A percentile compares a stretch with the other conserved stretches of the same genome.
Evolutionary conservation across 2,329 filamentous ascomycete genomes (phyloP).

Genomic region (Xylariaceae sp.): DNA sequence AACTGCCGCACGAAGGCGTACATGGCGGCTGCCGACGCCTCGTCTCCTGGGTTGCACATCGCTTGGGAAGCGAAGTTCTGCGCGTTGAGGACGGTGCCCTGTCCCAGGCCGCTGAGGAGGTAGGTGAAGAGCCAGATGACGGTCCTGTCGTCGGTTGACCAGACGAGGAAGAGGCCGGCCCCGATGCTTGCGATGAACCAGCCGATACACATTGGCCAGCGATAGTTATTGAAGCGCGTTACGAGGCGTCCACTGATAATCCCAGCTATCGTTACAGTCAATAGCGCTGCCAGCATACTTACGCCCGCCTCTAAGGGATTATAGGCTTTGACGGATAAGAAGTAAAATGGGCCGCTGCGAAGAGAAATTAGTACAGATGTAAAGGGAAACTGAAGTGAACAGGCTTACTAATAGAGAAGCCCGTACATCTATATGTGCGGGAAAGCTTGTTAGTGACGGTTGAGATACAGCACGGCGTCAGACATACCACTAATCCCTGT

Average conservation of each 20-base stretch:
- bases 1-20: slow-evolving; percentile 46
- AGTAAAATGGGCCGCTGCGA: slow-evolving; percentile 40
- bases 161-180: slow-evolving; percentile 19
- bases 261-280: slow-evolving; percentile 35
- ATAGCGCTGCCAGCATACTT: slow-evolving; percentile 39
- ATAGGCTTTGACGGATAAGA: slow-evolving; percentile 39
- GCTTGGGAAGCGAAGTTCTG: slow-evolving; percentile 44
- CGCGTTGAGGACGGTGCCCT: slow-evolving; percentile 44
- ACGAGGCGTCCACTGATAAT: slow-evolving; percentile 34
- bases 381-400: not conserved
- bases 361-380: not conserved
- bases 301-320: slow-evolving; percentile 39
- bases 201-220: slow-evolving; percentile 43
- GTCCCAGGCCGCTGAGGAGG: slow-evolving; percentile 40
- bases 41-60: slow-evolving; percentile 40
- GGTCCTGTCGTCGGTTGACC: slow-evolving; percentile 29
- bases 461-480: not conserved
- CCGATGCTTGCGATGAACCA: slow-evolving; percentile 34
- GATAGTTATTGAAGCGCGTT: slow-evolving; percentile 39
- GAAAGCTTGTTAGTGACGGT: not conserved
- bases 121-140: slow-evolving; percentile 41
- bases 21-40: slow-evolving; percentile 43
- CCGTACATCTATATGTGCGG: slow-evolving; percentile 25
- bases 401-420: slow-evolving; percentile 31
- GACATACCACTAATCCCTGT: slow-evolving; percentile 39